Conservation (phyloP, 2,329 filamentous ascomycete species). For the Pestalotiopsis fici region DNA sequence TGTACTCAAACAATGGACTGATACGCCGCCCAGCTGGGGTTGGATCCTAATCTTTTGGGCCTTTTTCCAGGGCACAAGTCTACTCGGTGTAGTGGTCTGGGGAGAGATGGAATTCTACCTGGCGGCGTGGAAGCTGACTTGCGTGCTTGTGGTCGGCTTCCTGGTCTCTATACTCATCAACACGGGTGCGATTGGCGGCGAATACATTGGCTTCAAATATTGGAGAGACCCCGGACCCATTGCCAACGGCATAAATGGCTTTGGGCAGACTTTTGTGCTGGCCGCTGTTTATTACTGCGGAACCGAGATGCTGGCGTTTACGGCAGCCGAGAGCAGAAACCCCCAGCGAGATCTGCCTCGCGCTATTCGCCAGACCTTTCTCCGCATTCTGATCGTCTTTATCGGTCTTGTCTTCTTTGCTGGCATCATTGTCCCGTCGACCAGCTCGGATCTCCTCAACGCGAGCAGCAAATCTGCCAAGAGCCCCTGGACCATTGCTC, state of each 20-base stretch:
- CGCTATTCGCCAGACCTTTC: conserved; percentile 31
- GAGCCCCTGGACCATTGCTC: conserved; percentile 32
- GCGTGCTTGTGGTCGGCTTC: conserved; percentile 30
- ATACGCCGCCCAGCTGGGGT: conserved; percentile 40
- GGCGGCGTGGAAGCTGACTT: conserved; percentile 33
- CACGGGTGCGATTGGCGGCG: conserved; percentile 33
- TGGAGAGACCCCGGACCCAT: conserved; percentile 34
- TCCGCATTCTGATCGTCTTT: conserved; percentile 32
- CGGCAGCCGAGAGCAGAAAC: conserved; percentile 32
- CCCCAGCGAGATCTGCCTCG: conserved; percentile 29
- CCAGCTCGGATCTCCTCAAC: conserved; percentile 33
- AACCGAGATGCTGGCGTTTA: conserved; percentile 36
- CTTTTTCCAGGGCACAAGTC: conserved; percentile 39
- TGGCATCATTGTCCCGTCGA: conserved; percentile 32
- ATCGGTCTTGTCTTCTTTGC: conserved; percentile 32
- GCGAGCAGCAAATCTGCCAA: conserved; percentile 27
- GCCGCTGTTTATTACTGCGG: conserved; percentile 34
- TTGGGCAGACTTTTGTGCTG: conserved; percentile 34
- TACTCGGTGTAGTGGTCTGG: conserved; percentile 30
- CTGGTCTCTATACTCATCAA: conserved; percentile 34
- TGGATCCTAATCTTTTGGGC: conserved; percentile 49
- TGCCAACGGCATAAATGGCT: conserved; percentile 33
- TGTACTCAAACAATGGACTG: conserved; percentile 44
- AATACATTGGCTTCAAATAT: conserved; percentile 34
- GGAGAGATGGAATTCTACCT: conserved; percentile 33